Conservation (phyloP, 2,329 filamentous ascomycete genomes). For the Colletotrichum filicis region DNA sequence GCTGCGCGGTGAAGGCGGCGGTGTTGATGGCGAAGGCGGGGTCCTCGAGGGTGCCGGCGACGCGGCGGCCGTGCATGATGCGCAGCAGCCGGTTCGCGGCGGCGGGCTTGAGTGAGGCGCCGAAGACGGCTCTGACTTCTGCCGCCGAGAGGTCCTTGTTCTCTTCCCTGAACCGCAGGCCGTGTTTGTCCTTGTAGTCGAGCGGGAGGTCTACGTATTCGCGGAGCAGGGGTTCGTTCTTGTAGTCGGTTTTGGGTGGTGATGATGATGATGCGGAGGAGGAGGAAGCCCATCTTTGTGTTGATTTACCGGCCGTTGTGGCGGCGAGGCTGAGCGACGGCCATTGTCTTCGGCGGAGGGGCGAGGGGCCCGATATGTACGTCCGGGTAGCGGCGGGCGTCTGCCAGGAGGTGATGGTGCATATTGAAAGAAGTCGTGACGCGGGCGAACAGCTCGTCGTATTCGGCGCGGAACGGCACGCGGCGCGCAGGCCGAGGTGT, state of each 20-base stretch:
- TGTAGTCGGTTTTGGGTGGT: constrained; percentile 36
- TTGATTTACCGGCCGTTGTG: background rate
- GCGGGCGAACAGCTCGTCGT: background rate
- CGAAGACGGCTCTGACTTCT: constrained; percentile 63
- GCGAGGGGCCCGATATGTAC: constrained; percentile 14
- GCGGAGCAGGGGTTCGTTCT: constrained; percentile 49
- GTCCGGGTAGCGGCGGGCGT: constrained; percentile 1
- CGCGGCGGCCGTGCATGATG: constrained; percentile 71
- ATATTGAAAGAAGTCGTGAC: constrained; percentile 20
- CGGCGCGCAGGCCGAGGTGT: constrained; percentile 23
- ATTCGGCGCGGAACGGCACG: background rate
- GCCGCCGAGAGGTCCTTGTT: constrained; percentile 58
- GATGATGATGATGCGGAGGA: background rate
- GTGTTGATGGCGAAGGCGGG: constrained; percentile 63
- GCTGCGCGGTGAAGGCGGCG: constrained; percentile 50
- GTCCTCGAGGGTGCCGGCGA: constrained; percentile 72
- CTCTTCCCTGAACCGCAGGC: constrained; percentile 59
- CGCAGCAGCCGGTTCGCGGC: constrained; percentile 65
- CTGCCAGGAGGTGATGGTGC: background rate
- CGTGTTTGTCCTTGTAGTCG: constrained; percentile 65
- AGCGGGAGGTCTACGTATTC: constrained; percentile 68
- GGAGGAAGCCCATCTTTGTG: constrained; percentile 3
- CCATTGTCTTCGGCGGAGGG: constrained; percentile 4
- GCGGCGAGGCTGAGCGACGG: constrained; percentile 23
- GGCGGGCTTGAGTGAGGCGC: constrained; percentile 53